Evolutionary conservation across 2,329 filamentous ascomycete species (phyloP), one percentile per base, ranked within the genome.

Genomic region (Colletotrichum sp.): DNA sequence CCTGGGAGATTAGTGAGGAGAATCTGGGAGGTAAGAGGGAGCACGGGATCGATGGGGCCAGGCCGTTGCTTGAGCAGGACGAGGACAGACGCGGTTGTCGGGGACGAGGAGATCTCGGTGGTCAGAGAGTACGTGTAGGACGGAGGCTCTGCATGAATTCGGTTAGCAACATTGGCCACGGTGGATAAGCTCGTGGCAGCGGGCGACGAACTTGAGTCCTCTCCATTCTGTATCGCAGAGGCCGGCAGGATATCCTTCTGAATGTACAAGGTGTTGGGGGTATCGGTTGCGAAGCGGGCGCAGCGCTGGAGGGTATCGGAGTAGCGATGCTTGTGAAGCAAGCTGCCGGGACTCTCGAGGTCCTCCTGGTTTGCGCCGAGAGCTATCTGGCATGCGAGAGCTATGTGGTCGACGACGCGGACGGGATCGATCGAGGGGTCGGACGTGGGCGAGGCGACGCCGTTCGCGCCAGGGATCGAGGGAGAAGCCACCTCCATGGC

Each of bases 1-100:
- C 96, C 95, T 13, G 97, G 96, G 77, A 99, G 89, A 83, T 98
- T 98, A 84, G 96, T 94, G 82, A 98, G 94, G 82, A 98, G 95
- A 80, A 99, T 93, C 87, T 99, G 97, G 74, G 93, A 93, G 80
- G 93, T 93, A 82, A 99, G 92, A 74, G 96, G 94, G 83, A 95
- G 89, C 80, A 91, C 91, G 76, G 95, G 92, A 84, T 98, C 95
- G 86, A 99, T 95, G 68, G 96, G 94, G 83, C 94, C 92, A 71
- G 96, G 94, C 71, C 95, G 93, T 36, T 74, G 74, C 88, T 99
- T 99, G 79, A 98, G 91, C 80, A 99, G 92, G 72, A 96, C 94
- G 78, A 99, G 93, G 79, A 95, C 98, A 65, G 95, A 93, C 61
- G 94, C 91, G 60, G 96, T 98, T n/a, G 93, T 93, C 61, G 94